Evolutionary conservation across 768 basidiomycete species (phyloP), one percentile per base, ranked within the genome.

Genomic region (Steccherinum ochraceum): DNA sequence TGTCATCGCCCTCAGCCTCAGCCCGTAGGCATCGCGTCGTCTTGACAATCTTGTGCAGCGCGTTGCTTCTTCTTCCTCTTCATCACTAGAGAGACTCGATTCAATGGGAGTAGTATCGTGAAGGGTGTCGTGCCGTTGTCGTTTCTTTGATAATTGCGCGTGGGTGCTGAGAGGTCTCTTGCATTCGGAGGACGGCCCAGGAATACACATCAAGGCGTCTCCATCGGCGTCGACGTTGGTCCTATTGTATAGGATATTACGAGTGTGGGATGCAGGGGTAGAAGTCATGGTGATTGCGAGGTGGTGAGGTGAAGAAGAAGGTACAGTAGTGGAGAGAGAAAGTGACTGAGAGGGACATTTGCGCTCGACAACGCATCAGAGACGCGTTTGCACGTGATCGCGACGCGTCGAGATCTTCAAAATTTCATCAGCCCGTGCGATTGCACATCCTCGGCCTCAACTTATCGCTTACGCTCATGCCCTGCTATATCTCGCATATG

Each of bases 61-160:
- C 7, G 54, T 27, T 16, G 19, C 49, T n/a, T 49, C 40, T 21
- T 52, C 58, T 11, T 59, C 61, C 43, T 72, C 70, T 23, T 56
- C 50, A 45, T 74, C 69, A 24, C 47, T 60, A 16, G 68, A 67
- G n/a, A n/a, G n/a, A n/a, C n/a, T n/a, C n/a, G n/a, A n/a, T n/a
- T n/a, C n/a, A n/a, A n/a, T n/a, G n/a, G n/a, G n/a, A n/a, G n/a
- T n/a, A n/a, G n/a, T n/a, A n/a, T n/a, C n/a, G n/a, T n/a, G n/a
- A n/a, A n/a, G n/a, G n/a, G n/a, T n/a, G n/a, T n/a, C n/a, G 42
- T 41, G 46, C 42, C 45, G 51, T 55, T 30, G 46, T 42, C 35
- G 50, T 24, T 19, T 41, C 25, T 16, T 16, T 23, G 21, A 20
- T 16, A 19, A 40, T 20, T 46, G 24, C 24, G 26, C 19, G 20